Base-by-base conservation (phyloP, 495 filamentous ascomycete genomes). In the Clohesyomyces aquaticus region DNA sequence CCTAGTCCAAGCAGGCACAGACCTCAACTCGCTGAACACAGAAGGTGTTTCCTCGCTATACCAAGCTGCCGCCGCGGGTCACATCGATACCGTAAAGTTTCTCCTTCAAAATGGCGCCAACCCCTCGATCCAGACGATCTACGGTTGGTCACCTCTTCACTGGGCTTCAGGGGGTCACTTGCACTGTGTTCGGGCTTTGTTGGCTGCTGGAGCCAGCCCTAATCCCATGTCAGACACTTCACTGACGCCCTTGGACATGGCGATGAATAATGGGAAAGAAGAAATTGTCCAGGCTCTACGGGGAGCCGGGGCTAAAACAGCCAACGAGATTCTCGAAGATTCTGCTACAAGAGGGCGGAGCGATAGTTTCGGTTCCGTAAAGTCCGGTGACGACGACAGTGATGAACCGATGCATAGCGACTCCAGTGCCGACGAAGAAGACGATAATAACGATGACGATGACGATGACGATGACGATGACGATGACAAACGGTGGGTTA, bases 141-240 rank as follows among this genome's bases (percentile, higher is more conserved):
- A 19, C 51, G 38, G 27, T 14, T 68, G 61, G 66, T 48, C 66
- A 27, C 55, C 66, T 14, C 19, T 69, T 12, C 66, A 69, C 47
- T 61, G 61, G 63, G 45, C 64, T 23, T 46, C 6, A 0, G 12
- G 48, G 19, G 66, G 66, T 3, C 55, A 61, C 28, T 9, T 65
- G 10, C 51, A 58, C 11, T 28, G 25, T n/a, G 69, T 72, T n/a
- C 50, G 55, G 27, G 23, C 57, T 28, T 47, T 70, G 12, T 49
- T 72, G 9, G 53, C 66, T 53, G 56, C 69, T 18, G 69, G 69
- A 42, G 64, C 67, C 29, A 45, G 70, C 38, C 61, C 56, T 14
- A 71, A 70, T 11, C 22, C 32, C 11, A 38, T 32, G 29, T 55
- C 60, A 18, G 60, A 63, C 27, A 52, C 54, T 32, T 52, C 19